phyloP scores from a whole-genome alignment of 2,329 filamentous ascomycete genomes.

The Ophiocordyceps australis region DNA sequence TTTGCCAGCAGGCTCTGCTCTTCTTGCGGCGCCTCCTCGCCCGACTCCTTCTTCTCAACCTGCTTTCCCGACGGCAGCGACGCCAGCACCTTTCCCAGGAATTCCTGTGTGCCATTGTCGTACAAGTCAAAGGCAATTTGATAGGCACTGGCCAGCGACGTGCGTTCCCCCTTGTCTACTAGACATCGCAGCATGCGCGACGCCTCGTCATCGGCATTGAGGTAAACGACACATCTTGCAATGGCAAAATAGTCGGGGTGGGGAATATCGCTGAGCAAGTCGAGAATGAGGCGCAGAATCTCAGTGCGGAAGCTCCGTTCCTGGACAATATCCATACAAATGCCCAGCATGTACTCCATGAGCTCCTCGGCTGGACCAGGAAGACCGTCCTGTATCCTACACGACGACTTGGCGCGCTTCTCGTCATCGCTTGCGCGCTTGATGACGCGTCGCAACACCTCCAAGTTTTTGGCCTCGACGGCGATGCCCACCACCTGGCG shows the following conservation, averaged over 20 bases:
- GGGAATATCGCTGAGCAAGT: slow-evolving; percentile 82
- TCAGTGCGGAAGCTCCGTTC: slow-evolving; percentile 69
- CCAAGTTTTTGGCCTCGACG: slow-evolving; percentile 81
- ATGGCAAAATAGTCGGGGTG: slow-evolving; percentile 96
- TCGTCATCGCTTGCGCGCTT: slow-evolving; percentile 77
- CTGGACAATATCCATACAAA: slow-evolving; percentile 96
- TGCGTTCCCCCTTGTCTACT: slow-evolving; percentile 59
- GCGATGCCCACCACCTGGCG: slow-evolving; percentile 94
- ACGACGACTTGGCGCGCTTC: slow-evolving; percentile 45
- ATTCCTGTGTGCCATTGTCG: slow-evolving; percentile 96
- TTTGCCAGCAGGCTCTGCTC: slow-evolving; percentile 28
- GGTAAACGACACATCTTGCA: slow-evolving; percentile 90
- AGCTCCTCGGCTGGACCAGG: slow-evolving; percentile 64
- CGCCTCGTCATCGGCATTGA: slow-evolving; percentile 82
- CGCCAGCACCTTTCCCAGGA: slow-evolving; percentile 74
- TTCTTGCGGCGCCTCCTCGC: slow-evolving; percentile 22
- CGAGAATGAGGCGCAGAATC: slow-evolving; percentile 83
- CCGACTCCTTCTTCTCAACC: slow-evolving; percentile 16
- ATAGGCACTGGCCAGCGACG: slow-evolving; percentile 73
- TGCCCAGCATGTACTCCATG: slow-evolving; percentile 89
- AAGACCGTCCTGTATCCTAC: slow-evolving; percentile 28
- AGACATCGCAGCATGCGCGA: slow-evolving; percentile 71
- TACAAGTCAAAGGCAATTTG: slow-evolving; percentile 97
- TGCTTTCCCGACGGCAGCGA: slow-evolving; percentile 45
- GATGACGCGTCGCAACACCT: slow-evolving; percentile 74